phyloP scores from a whole-genome alignment of 2,329 filamentous ascomycete genomes.

The Aspergillus pseudoviridinutans region DNA sequence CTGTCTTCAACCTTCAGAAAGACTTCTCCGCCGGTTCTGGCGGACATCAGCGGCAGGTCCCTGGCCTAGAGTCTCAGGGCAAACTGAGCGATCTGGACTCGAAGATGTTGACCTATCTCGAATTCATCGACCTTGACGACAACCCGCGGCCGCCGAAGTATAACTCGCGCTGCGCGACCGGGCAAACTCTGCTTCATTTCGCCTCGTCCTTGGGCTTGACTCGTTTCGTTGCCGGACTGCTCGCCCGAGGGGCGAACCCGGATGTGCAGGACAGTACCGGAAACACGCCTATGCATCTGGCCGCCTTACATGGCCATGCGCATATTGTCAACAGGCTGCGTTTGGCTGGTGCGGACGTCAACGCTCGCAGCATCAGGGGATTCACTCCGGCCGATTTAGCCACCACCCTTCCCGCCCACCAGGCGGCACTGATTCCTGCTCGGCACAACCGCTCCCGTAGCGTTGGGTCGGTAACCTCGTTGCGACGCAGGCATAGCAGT shows the following conservation, averaged over 20 bases:
- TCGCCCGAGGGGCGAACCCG: constrained; percentile 73
- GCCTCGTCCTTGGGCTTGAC: constrained; percentile 71
- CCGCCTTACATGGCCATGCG: constrained; percentile 69
- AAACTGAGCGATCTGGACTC: constrained; percentile 57
- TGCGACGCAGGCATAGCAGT: constrained; percentile 58
- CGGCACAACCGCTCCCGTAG: constrained; percentile 65
- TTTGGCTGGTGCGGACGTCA: constrained; percentile 67
- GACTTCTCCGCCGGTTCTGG: constrained; percentile 41
- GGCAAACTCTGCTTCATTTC: constrained; percentile 77
- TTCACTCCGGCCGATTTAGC: constrained; percentile 69
- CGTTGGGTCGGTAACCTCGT: constrained; percentile 51
- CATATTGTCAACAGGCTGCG: constrained; percentile 75
- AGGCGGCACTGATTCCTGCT: constrained; percentile 59
- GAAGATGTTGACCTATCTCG: constrained; percentile 68
- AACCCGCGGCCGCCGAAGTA: constrained; percentile 64
- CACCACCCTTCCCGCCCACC: constrained; percentile 60
- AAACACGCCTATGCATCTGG: constrained; percentile 78
- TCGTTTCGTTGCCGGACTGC: constrained; percentile 70
- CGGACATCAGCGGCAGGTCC: constrained; percentile 43
- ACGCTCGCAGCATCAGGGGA: constrained; percentile 64
- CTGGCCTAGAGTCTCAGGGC: constrained; percentile 41
- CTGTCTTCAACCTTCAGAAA: constrained; percentile 47
- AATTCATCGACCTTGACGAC: constrained; percentile 74
- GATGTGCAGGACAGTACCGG: constrained; percentile 73
- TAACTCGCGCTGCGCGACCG: constrained; percentile 62